These are phyloP conservation scores for Apostasia ramifera DNA, from an alignment of 106 monocot genomes.

Conservation along the genomic window DNA sequence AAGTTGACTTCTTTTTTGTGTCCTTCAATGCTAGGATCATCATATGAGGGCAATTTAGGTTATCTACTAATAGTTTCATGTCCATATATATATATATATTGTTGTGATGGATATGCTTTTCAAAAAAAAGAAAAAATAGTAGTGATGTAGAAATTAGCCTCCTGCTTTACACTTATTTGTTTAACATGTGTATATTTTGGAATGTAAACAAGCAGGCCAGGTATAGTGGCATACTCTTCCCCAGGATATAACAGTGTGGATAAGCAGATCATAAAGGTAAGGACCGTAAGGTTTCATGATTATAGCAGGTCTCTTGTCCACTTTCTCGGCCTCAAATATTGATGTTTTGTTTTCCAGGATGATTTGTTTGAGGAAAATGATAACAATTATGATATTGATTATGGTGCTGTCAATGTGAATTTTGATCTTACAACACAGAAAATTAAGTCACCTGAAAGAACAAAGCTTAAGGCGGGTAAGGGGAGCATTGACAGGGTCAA, in stretches of 20 bases:
- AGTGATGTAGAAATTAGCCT: no score
- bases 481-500: background rate
- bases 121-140: no score
- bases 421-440: conserved; percentile 5
- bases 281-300: background rate
- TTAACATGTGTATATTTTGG: background rate
- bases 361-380: conserved; percentile 18
- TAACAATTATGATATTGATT: conserved; percentile 9
- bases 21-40: no score
- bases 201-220: conserved; percentile 16
- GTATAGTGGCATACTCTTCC: conserved; percentile 9
- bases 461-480: conserved; percentile 6
- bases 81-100: no score
- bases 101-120: no score
- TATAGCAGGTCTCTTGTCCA: background rate
- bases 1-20: no score
- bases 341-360: conserved; percentile 10
- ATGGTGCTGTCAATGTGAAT: conserved; percentile 3
- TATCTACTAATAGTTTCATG: no score
- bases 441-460: background rate
- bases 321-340: background rate
- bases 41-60: no score
- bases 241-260: conserved; percentile 4
- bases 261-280: conserved; percentile 21
- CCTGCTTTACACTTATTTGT: background rate